Evolutionary conservation across 192 early-diverging fungal species (phyloP).

Genomic region (Backusella circina): DNA sequence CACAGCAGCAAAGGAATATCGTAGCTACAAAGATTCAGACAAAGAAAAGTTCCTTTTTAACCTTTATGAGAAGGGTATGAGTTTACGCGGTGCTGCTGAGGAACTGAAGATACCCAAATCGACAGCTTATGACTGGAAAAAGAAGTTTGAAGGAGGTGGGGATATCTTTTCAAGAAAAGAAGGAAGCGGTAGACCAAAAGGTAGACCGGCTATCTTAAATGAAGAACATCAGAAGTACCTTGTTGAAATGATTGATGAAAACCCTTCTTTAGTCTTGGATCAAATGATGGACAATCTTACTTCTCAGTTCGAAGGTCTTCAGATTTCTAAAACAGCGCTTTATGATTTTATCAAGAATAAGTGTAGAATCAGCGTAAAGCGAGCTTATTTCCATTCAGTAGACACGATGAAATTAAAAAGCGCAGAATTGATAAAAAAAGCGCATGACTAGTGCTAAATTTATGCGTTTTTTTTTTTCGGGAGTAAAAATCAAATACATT

Average conservation of each 20-base stretch:
- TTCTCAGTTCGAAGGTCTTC: not conserved
- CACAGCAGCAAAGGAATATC: no score
- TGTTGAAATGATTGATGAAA: conserved; percentile 4
- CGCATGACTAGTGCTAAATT: no score
- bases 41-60: no score
- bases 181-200: conserved; percentile 7
- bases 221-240: conserved; percentile 2
- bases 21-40: no score
- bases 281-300: conserved; percentile 8
- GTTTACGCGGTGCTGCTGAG: no score
- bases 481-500: no score
- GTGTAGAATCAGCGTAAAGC: conserved; percentile 5
- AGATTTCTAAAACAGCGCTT: not conserved
- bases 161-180: not conserved
- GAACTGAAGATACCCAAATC: no score
- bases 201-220: not conserved
- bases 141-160: not conserved
- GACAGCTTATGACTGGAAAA: not conserved
- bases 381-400: not conserved
- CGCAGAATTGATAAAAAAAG: no score
- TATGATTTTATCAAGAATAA: not conserved
- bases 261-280: conserved; percentile 1
- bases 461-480: no score
- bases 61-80: no score
- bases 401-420: no score